Base-by-base conservation (phyloP, 495 filamentous ascomycete genomes). In the Talaromyces trachyspermus region DNA sequence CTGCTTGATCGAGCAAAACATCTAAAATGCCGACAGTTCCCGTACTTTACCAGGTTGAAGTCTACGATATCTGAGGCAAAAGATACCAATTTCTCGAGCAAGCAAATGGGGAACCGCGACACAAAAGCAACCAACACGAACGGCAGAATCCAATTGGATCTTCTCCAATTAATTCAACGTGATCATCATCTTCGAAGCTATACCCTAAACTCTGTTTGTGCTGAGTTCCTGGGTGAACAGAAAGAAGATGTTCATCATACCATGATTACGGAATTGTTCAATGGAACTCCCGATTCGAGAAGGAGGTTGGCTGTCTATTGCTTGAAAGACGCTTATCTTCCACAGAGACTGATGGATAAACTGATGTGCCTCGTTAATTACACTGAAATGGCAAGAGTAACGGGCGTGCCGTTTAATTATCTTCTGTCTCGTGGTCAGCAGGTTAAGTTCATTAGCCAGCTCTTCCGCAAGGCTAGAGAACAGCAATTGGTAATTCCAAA, bases 331-430 rank as follows among this genome's bases (percentile, higher is more conserved):
- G 92, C 92, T 7, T 97, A 95, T 55, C 70, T 99, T 10, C 92
- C 92, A 4, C 94, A 97, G 58, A 70, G 92, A 32, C 67, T 99
- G 46, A 88, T 99, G 79, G 92, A 99, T 63, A 99, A 99, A 57
- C 73, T 99, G 24, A 96, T 94, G 64, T 96, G 92, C 63, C 74
- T 99, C 22, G 84, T 95, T 59, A 99, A 99, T 62, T 96, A 96
- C 57, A 97, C 92, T 0, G 92, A 99, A 64, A 99, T 99, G 92
- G 92, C 92, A 32, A 92, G 92, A 78, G 92, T 99, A 59, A 99
- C 92, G 14, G 92, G 92, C 50, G 90, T 99, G 1, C 94, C 92
- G 1, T 99, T 97, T 74, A 95, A 94, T 57, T 96, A 84, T 57
- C 78, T 99, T 15, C 78, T 99, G 3, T 76, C 94, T 20, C 80